Evolutionary conservation across 2,329 filamentous ascomycete species (phyloP), one percentile per base, ranked within the genome.

Genomic region (Emericellopsis atlantica): DNA sequence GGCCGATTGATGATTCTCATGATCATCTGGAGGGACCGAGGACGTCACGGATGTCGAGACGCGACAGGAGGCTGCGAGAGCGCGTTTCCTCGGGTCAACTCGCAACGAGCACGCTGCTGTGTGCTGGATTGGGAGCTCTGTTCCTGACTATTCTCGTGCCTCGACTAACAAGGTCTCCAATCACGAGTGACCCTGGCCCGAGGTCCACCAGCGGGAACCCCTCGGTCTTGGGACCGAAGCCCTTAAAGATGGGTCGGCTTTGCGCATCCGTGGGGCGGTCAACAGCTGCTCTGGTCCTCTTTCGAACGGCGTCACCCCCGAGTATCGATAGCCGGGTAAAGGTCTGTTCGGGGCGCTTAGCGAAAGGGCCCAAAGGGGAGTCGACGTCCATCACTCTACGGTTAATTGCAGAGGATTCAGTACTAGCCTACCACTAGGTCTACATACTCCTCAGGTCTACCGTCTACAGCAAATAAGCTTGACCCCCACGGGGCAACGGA

Each of bases 111-210:
- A 9, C n/a, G 9, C 18, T 15, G 32, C 32, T 11, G 21, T 16
- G 18, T 18, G 16, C 18, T 29, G 26, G 26, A 12, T 29, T 29
- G 4, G 26, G 26, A 29, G 6, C 46, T 37, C 41, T 43, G 47
- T 49, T 41, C 46, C 50, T 49, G 49, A 45, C 45, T 45, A 45
- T 52, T 52, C 49, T 52, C 49, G 49, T 48, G 23, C 31, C 16
- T 29, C 18, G 36, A 38, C 36, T 38, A 29, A 29, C 26, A 29
- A 9, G 4, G 6, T 29, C 26, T 29, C 26, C 26, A 29, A 29
- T 29, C 26, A 29, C 26, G 26, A 29, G 26, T 9, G 26, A 12
- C 26, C 7, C 18, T 40, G 37, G 24, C 22, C 37, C 37, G 37
- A 40, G 37, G 37, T 18, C 11, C 36, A 36, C 11, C 32, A 15